Percentiles rank a stretch among this genome's conserved stretches.
phyloP scores from a whole-genome alignment of 2,329 filamentous ascomycete genomes.

The Pseudocercospora eumusae region DNA sequence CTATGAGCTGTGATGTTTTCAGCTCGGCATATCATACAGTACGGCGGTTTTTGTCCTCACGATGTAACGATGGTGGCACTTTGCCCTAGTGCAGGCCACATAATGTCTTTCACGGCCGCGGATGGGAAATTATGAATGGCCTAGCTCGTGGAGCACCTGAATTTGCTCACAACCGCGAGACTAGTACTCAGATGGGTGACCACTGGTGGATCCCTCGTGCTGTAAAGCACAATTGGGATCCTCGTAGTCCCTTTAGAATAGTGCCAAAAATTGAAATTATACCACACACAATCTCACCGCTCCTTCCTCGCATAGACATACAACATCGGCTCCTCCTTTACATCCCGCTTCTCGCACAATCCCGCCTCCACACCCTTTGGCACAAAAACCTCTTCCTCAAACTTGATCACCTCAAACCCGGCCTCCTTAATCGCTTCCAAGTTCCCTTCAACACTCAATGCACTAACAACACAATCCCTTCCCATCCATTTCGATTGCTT shows the following conservation, averaged over 20 bases:
- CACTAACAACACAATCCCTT: neutral
- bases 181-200: slow-evolving; percentile 4
- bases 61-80: neutral
- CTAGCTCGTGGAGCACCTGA: neutral
- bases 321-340: slow-evolving; percentile 2
- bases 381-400: slow-evolving; percentile 1
- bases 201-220: slow-evolving; percentile 4
- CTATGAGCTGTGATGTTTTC: neutral
- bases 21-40: neutral
- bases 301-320: slow-evolving; percentile 13
- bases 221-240: neutral
- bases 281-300: neutral
- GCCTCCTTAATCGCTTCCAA: neutral
- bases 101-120: neutral
- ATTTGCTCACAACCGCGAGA: neutral
- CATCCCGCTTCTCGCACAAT: neutral
- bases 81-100: neutral
- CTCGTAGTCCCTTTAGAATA: neutral
- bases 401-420: slow-evolving; percentile 10
- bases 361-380: neutral
- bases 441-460: neutral
- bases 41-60: neutral
- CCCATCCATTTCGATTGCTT: slow-evolving; percentile 10
- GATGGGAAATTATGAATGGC: neutral
- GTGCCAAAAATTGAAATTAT: neutral